phyloP scores from a whole-genome alignment of 2,329 filamentous ascomycete genomes.

The Cercospora sp. region DNA sequence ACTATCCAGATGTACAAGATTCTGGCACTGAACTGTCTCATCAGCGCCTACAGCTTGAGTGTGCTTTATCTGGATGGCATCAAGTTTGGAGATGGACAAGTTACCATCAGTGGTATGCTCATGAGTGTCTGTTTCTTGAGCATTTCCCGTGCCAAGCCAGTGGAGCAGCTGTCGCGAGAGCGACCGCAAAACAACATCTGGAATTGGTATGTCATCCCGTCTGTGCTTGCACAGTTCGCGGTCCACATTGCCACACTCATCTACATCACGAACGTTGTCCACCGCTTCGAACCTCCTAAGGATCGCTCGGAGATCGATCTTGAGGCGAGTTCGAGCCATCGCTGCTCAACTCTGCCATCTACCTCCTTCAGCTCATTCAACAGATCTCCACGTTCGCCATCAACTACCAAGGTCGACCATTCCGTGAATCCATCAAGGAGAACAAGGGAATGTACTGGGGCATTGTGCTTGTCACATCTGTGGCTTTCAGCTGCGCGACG shows the following conservation, averaged over 20 bases:
- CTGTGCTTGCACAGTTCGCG: conserved; percentile 94
- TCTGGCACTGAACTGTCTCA: conserved; percentile 93
- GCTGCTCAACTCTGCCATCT: conserved; percentile 93
- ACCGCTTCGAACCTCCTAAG: conserved; percentile 71
- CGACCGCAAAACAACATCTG: conserved; percentile 98
- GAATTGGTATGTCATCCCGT: conserved; percentile 98
- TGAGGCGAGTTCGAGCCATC: conserved; percentile 93
- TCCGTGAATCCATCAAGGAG: conserved; percentile 92
- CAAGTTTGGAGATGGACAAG: conserved; percentile 97
- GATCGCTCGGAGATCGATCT: conserved; percentile 69
- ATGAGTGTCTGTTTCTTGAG: conserved; percentile 99
- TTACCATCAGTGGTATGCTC: conserved; percentile 98
- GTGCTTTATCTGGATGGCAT: conserved; percentile 97
- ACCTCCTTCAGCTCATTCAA: conserved; percentile 95
- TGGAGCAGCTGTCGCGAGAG: conserved; percentile 94
- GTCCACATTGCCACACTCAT: conserved; percentile 92
- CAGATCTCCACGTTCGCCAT: conserved; percentile 99
- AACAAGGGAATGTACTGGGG: conserved; percentile 99
- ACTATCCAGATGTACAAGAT: conserved; percentile 99
- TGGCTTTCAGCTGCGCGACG: conserved; percentile 91
- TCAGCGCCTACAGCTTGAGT: conserved; percentile 94
- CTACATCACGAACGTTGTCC: conserved; percentile 88
- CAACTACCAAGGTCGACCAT: conserved; percentile 98
- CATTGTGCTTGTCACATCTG: conserved; percentile 81
- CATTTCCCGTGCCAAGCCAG: conserved; percentile 94